These are phyloP conservation scores for Mucor irregularis DNA, from an alignment of 371 early-diverging fungal species.

Conservation along the genomic window DNA sequence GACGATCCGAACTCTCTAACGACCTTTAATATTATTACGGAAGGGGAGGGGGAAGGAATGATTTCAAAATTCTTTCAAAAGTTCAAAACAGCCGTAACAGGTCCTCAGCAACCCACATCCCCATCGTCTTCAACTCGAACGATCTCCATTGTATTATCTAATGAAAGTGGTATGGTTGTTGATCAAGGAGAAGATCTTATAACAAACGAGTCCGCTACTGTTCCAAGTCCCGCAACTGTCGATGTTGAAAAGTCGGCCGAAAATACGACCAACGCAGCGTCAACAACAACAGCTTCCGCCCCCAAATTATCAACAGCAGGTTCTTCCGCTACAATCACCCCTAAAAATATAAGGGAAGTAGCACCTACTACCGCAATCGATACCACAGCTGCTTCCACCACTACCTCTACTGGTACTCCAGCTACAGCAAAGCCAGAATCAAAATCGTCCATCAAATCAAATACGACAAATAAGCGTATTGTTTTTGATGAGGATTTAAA, in stretches of 20 bases:
- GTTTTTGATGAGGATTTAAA: conserved; percentile 9
- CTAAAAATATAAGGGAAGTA: no score
- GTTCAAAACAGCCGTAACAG: conserved; percentile 55
- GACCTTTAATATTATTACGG: conserved; percentile 45
- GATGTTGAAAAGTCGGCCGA: background rate
- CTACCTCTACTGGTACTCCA: background rate
- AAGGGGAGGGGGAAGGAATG: conserved; percentile 55
- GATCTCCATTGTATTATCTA: conserved; percentile 2
- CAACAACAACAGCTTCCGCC: no score
- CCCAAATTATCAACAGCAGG: no score
- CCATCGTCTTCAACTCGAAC: conserved; percentile 13
- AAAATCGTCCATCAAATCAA: background rate
- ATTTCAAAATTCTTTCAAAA: conserved; percentile 62
- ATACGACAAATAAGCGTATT: conserved; percentile 2
- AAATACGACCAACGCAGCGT: background rate
- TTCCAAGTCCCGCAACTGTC: no score
- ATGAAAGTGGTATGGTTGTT: background rate
- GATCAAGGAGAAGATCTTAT: no score
- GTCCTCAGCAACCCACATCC: conserved; percentile 15
- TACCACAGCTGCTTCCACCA: background rate
- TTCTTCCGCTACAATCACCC: background rate
- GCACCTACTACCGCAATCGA: background rate
- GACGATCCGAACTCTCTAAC: conserved; percentile 47
- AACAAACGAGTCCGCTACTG: no score
- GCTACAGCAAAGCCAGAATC: background rate